Percentiles rank a stretch among this genome's conserved stretches.
Evolutionary conservation across 306 rosid species (phyloP).

Genomic region (Albizia julibrissin): DNA sequence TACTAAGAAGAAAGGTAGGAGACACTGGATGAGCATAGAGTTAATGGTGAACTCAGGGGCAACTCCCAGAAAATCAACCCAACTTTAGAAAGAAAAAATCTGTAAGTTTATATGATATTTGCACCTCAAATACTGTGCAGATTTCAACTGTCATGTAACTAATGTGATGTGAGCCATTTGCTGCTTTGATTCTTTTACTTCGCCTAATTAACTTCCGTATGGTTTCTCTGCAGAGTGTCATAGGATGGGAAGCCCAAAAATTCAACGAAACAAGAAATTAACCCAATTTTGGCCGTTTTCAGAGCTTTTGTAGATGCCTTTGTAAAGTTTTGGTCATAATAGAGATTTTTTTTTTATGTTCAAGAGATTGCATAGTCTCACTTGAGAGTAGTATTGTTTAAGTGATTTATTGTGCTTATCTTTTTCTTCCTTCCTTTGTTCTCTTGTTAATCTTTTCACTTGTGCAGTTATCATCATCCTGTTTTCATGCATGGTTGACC

Average conservation of each 20-base stretch:
- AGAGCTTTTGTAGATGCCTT: constrained; percentile 61
- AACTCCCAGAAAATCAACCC: constrained; percentile 52
- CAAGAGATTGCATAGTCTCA: constrained; percentile 26
- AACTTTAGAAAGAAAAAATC: constrained; percentile 79
- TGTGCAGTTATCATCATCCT: not conserved
- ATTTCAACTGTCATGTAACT: constrained; percentile 5
- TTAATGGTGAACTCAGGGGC: constrained; percentile 39
- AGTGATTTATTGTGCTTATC: not conserved
- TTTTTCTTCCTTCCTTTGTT: not conserved
- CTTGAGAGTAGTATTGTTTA: not conserved
- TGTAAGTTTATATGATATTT: constrained; percentile 59
- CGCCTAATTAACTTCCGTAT: constrained; percentile 24
- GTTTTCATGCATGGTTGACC: not conserved
- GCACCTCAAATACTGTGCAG: not conserved
- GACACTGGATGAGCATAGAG: constrained; percentile 38
- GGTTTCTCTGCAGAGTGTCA: constrained; percentile 73
- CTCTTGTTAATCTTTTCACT: too few relatives aligned
- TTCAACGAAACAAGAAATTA: constrained; percentile 44
- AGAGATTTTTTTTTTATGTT: constrained; percentile 27
- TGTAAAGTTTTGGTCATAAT: constrained; percentile 77
- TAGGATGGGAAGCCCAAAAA: constrained; percentile 64
- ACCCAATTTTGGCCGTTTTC: constrained; percentile 58
- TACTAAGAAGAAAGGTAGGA: constrained; percentile 28
- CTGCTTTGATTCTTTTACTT: not conserved
- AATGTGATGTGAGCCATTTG: constrained; percentile 17